Conservation (phyloP, 1,139 yeast genomes). For the Pichia terricola region DNA sequence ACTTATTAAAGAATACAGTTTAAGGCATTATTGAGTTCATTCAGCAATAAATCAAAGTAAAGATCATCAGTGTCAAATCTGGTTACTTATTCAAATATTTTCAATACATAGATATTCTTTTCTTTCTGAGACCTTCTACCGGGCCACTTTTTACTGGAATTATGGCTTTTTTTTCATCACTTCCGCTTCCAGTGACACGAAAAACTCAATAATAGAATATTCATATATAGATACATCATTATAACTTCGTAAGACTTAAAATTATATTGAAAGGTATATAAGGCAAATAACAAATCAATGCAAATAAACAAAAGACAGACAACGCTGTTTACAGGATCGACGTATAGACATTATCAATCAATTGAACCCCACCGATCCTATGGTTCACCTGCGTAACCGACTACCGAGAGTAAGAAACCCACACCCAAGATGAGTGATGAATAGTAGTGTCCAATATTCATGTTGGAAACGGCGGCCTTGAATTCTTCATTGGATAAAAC, state of each 20-base stretch:
- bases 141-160: not conserved
- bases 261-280: too few species aligned
- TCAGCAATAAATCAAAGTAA: not conserved
- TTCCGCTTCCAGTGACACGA: too few species aligned
- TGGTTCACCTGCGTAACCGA: conserved; percentile 43
- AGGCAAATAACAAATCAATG: too few species aligned
- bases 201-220: too few species aligned
- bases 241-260: too few species aligned
- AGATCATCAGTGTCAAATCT: not conserved
- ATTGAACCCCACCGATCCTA: too few species aligned
- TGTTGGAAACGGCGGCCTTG: conserved; percentile 27
- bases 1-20: conserved; percentile 18
- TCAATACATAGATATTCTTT: not conserved
- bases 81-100: not conserved
- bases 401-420: conserved; percentile 33
- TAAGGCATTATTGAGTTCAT: not conserved
- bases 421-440: conserved; percentile 35
- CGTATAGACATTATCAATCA: too few species aligned
- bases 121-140: not conserved
- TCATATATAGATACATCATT: too few species aligned
- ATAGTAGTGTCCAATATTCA: conserved; percentile 28
- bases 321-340: too few species aligned
- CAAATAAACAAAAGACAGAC: too few species aligned
- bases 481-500: conserved; percentile 16
- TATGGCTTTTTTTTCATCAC: too few species aligned